Evolutionary conservation across 2,329 filamentous ascomycete genomes (phyloP).

Genomic region (Aspergillus brasiliensis): DNA sequence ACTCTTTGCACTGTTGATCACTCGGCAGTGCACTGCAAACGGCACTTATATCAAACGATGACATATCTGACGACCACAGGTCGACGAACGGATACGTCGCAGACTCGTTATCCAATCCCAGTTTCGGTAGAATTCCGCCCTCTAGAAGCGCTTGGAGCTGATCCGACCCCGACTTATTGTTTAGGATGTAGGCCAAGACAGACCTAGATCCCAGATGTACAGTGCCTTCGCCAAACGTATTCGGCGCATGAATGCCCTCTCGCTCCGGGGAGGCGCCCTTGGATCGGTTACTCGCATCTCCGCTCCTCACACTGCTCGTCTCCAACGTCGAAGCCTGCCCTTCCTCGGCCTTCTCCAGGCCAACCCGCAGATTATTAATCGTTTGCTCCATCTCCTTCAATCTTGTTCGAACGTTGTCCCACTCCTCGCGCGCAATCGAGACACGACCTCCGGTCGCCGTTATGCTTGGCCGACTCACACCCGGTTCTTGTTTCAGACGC

Average conservation of each 20-base stretch:
- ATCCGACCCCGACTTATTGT: conserved; percentile 53
- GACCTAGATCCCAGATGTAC: conserved; percentile 65
- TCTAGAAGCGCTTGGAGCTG: conserved; percentile 59
- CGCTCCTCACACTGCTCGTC: conserved; percentile 35
- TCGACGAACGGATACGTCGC: conserved; percentile 68
- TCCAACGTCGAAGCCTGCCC: conserved; percentile 27
- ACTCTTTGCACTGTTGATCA: conserved; percentile 60
- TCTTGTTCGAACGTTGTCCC: conserved; percentile 46
- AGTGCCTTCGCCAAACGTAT: conserved; percentile 61
- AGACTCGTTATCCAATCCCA: conserved; percentile 65
- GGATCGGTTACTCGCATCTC: conserved; percentile 33
- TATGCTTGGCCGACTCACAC: conserved; percentile 12
- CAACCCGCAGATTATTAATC: conserved; percentile 41
- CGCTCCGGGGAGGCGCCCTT: conserved; percentile 41
- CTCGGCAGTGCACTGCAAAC: conserved; percentile 61
- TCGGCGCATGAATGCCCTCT: conserved; percentile 63
- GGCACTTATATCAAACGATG: conserved; percentile 58
- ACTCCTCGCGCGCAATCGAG: conserved; percentile 46
- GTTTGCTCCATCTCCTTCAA: conserved; percentile 48
- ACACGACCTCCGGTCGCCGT: conserved; percentile 29
- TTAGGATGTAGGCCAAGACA: conserved; percentile 62
- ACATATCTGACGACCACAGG: conserved; percentile 64
- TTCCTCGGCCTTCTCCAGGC: conserved; percentile 42
- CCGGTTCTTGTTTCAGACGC: conserved; percentile 29
- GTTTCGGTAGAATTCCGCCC: conserved; percentile 63